Evolutionary conservation across 495 filamentous ascomycete genomes (phyloP).

Genomic region (Entonaema liquescens): DNA sequence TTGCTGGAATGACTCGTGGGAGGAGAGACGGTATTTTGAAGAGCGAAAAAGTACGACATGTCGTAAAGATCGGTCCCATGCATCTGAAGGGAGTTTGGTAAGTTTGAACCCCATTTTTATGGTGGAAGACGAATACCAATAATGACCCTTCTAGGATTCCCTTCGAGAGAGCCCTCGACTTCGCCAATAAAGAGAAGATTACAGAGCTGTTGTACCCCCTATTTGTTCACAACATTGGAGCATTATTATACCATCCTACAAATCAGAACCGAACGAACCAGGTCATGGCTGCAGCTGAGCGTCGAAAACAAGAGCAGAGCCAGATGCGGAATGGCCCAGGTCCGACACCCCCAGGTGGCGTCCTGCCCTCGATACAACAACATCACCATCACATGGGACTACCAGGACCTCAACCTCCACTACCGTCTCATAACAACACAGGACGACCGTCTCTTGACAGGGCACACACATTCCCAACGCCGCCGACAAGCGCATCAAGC

Average conservation of each 20-base stretch:
- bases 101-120: constrained; percentile 47
- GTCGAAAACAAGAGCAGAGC: constrained; percentile 70
- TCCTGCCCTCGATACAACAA: constrained; percentile 73
- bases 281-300: constrained; percentile 86
- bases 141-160: constrained; percentile 75
- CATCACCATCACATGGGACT: constrained; percentile 81
- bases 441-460: constrained; percentile 79
- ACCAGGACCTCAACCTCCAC: constrained; percentile 73
- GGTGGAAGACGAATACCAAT: constrained; percentile 5
- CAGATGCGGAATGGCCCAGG: constrained; percentile 60
- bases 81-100: constrained; percentile 99
- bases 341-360: constrained; percentile 43
- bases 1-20: constrained; percentile 97
- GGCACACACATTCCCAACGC: constrained; percentile 90
- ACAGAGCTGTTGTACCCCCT: constrained; percentile 94
- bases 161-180: constrained; percentile 94
- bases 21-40: constrained; percentile 96
- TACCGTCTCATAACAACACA: constrained; percentile 75
- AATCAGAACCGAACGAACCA: constrained; percentile 83
- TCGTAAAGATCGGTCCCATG: constrained; percentile 99
- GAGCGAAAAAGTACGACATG: constrained; percentile 95
- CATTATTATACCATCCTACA: constrained; percentile 90
- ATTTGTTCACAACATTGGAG: constrained; percentile 97
- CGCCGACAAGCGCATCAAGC: constrained; percentile 90
- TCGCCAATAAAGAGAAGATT: constrained; percentile 99